Conservation (phyloP, 495 filamentous ascomycete genomes). For the Trichoderma erinaceum region DNA sequence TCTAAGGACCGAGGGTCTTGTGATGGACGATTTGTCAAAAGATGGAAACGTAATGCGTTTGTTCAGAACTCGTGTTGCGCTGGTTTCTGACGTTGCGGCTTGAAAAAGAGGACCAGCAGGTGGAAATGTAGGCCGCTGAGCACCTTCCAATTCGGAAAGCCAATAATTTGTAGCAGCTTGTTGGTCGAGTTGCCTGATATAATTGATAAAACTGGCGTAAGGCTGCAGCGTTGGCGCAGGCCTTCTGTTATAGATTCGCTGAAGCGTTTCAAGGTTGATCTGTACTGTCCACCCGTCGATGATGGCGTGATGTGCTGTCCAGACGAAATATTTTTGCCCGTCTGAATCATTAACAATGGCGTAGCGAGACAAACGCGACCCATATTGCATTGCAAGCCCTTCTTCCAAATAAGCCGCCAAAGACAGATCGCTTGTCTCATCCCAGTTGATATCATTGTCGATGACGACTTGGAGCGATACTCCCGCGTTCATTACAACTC, state of each 20-base stretch:
- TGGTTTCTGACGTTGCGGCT: neutral
- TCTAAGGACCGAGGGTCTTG: neutral
- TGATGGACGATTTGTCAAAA: neutral
- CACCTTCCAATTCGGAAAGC: neutral
- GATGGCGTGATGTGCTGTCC: constrained; percentile 1
- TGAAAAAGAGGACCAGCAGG: neutral
- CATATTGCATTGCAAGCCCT: neutral
- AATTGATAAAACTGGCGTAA: constrained; percentile 17
- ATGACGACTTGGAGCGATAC: neutral
- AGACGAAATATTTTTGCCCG: neutral
- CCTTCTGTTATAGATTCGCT: neutral
- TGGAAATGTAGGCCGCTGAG: constrained; percentile 8
- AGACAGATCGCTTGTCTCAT: neutral
- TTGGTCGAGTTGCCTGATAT: neutral
- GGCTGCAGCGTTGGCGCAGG: constrained; percentile 25
- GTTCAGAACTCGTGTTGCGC: neutral
- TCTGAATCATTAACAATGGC: neutral
- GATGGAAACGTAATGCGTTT: neutral
- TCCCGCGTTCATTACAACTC: neutral
- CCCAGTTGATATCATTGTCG: neutral
- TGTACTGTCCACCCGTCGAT: constrained; percentile 12
- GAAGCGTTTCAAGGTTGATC: neutral
- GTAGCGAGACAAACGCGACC: neutral
- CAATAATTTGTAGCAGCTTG: neutral
- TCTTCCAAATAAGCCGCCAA: neutral